Evolutionary conservation across 306 rosid genomes (phyloP).

Genomic region (Leucaena leucocephala): DNA sequence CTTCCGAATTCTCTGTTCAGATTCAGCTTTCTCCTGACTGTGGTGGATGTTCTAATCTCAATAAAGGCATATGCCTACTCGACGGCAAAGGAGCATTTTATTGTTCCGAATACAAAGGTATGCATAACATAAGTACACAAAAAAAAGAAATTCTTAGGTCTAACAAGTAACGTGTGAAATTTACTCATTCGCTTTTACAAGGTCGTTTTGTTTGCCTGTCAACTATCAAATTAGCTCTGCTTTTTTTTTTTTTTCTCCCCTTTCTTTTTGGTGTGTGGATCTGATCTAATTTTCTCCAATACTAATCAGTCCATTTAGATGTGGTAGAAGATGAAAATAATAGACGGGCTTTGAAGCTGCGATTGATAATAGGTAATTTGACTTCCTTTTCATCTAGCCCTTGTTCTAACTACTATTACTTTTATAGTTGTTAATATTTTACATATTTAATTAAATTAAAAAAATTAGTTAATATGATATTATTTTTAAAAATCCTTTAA

Average conservation of each 20-base stretch:
- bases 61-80: conserved; percentile 2
- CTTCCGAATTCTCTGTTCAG: conserved; percentile 5
- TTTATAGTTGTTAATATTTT: too few relatives aligned
- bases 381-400: too few relatives aligned
- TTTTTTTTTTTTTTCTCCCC: not conserved
- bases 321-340: too few relatives aligned
- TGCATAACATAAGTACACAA: not conserved
- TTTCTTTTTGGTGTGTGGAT: not conserved
- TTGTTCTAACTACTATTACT: too few relatives aligned
- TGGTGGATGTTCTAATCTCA: rapidly evolving
- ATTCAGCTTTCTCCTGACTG: conserved; percentile 9
- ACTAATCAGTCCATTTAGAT: too few relatives aligned
- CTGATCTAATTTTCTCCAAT: too few relatives aligned
- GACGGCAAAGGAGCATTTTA: not conserved
- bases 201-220: not conserved
- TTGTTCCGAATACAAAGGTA: conserved; percentile 38
- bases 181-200: not conserved
- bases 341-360: not conserved
- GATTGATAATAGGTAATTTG: not conserved
- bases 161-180: not conserved
- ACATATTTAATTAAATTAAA: too few relatives aligned
- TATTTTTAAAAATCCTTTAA: too few relatives aligned
- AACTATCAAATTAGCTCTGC: not conserved
- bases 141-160: not conserved
- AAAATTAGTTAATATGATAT: too few relatives aligned